Evolutionary conservation across 2,329 filamentous ascomycete genomes (phyloP).

Genomic region (Aspergillus brasiliensis): DNA sequence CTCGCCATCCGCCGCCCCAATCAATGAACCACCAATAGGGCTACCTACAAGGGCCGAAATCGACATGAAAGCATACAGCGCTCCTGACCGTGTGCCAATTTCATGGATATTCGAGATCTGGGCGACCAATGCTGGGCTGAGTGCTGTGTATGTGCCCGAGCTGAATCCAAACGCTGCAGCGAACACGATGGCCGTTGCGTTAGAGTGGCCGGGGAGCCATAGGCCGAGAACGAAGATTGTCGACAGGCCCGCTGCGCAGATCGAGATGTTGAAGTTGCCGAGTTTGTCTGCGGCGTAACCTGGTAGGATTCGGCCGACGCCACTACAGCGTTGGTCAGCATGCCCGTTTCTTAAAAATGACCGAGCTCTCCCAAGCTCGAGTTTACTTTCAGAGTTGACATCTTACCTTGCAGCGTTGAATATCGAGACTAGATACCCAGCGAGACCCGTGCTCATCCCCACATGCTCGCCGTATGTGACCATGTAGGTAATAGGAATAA

Average conservation of each 20-base stretch:
- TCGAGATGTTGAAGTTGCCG: conserved; percentile 4
- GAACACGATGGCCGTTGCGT: background rate
- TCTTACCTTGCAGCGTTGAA: conserved; percentile 1
- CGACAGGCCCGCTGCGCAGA: background rate
- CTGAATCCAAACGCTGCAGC: background rate
- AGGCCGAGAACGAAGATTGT: background rate
- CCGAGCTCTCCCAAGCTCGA: too few relatives aligned
- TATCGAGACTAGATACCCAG: background rate
- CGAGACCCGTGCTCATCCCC: background rate
- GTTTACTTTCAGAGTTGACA: too few relatives aligned
- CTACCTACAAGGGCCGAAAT: conserved; percentile 65
- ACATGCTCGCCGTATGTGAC: background rate
- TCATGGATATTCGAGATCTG: conserved; percentile 17
- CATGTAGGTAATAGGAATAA: conserved; percentile 16
- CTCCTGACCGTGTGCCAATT: conserved; percentile 23
- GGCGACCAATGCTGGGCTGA: conserved; percentile 19
- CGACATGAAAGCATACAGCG: conserved; percentile 50
- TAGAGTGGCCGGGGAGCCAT: conserved; percentile 2
- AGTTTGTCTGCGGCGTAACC: background rate
- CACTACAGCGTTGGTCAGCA: too few relatives aligned
- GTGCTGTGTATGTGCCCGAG: background rate
- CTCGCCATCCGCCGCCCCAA: background rate
- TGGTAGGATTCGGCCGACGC: conserved; percentile 1
- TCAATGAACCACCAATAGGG: conserved; percentile 63
- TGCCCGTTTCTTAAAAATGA: too few relatives aligned